Conservation (phyloP, 2,329 filamentous ascomycete genomes). For the Botrytis porri region DNA sequence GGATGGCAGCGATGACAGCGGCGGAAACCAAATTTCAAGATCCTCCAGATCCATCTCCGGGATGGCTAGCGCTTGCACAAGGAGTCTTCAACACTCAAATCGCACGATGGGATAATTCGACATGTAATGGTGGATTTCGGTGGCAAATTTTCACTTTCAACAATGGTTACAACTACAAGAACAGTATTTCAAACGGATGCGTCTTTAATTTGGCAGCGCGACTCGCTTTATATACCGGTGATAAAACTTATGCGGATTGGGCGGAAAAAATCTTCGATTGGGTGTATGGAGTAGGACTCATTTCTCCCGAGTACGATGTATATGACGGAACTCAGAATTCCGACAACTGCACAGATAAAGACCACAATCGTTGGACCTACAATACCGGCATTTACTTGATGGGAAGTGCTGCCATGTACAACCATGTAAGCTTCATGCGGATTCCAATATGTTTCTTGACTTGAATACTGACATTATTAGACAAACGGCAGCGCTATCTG, state of each 20-base stretch:
- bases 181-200: constrained; percentile 58
- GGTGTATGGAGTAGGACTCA: constrained; percentile 55
- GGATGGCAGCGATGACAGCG: constrained; percentile 64
- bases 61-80: constrained; percentile 69
- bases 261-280: constrained; percentile 69
- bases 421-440: constrained; percentile 41
- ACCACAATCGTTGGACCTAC: constrained; percentile 64
- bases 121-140: constrained; percentile 69
- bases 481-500: constrained; percentile 38
- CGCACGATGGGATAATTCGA: constrained; percentile 61
- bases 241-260: constrained; percentile 71
- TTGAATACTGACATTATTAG: constrained; percentile 39
- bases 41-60: constrained; percentile 52
- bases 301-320: constrained; percentile 52
- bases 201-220: constrained; percentile 62
- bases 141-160: constrained; percentile 85
- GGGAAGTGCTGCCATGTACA: constrained; percentile 49
- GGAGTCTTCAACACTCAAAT: constrained; percentile 78
- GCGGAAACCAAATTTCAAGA: constrained; percentile 62
- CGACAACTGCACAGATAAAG: constrained; percentile 54
- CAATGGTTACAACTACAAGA: constrained; percentile 76
- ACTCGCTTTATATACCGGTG: constrained; percentile 73
- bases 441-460: neutral
- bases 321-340: constrained; percentile 56
- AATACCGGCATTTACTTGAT: constrained; percentile 64